A percentile compares a stretch with the other conserved stretches of the same genome.
Evolutionary conservation across 2,329 filamentous ascomycete species (phyloP).

Genomic region (Ceratocystis papillata): DNA sequence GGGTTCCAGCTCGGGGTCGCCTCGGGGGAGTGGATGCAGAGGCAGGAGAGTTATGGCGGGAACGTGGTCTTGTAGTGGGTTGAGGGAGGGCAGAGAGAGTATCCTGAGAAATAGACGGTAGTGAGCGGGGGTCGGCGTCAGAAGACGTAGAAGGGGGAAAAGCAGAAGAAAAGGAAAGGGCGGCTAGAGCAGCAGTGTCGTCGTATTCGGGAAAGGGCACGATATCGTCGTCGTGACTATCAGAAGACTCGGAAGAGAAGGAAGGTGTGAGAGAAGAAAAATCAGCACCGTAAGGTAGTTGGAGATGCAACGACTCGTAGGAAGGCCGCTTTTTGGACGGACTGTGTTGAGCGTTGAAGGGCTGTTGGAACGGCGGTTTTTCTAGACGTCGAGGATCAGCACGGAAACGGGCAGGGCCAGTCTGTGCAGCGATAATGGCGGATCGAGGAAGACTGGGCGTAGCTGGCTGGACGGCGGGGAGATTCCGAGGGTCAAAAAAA

Average conservation of each 20-base stretch:
- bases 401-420: slow-evolving; percentile 25
- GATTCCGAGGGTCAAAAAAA: slow-evolving; percentile 22
- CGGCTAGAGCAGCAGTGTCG: slow-evolving; percentile 19
- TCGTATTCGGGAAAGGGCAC: slow-evolving; percentile 24
- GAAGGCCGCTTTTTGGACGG: slow-evolving; percentile 19
- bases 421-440: slow-evolving; percentile 26
- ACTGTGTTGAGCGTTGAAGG: slow-evolving; percentile 21
- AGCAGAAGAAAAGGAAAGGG: slow-evolving; percentile 21
- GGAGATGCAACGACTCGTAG: slow-evolving; percentile 20
- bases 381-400: slow-evolving; percentile 24
- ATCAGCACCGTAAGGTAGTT: slow-evolving; percentile 23
- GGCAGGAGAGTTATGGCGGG: slow-evolving; percentile 22
- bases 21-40: slow-evolving; percentile 22
- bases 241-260: slow-evolving; percentile 14
- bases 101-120: slow-evolving; percentile 21
- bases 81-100: slow-evolving; percentile 21
- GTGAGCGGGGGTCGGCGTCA: slow-evolving; percentile 22
- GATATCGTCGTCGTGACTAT: slow-evolving; percentile 18
- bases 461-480: slow-evolving; percentile 24
- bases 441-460: slow-evolving; percentile 24
- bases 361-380: slow-evolving; percentile 24
- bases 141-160: slow-evolving; percentile 6
- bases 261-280: slow-evolving; percentile 19
- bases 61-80: slow-evolving; percentile 20
- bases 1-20: slow-evolving; percentile 24